A percentile compares a stretch with the other conserved stretches of the same genome.
Conservation (phyloP, 2,329 filamentous ascomycete genomes). For the Coniella vitis region DNA sequence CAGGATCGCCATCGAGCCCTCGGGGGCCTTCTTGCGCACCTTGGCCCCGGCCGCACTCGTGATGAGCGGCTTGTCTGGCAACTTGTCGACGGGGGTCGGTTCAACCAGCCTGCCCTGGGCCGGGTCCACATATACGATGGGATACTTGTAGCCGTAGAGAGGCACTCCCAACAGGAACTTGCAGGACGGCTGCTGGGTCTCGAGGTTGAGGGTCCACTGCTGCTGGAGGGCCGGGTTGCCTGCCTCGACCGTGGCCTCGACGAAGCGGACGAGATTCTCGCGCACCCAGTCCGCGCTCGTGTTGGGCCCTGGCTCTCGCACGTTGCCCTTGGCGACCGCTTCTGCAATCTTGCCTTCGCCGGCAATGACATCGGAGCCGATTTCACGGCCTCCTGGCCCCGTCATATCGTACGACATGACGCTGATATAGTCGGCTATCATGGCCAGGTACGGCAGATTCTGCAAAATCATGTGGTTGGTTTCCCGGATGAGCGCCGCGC, state of each 20-base stretch:
- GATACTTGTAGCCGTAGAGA: constrained; percentile 20
- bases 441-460: constrained; percentile 14
- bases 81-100: not conserved
- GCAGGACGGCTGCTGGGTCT: constrained; percentile 5
- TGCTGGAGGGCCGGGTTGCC: not conserved
- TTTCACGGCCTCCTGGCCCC: constrained; percentile 15
- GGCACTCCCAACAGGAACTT: constrained; percentile 19
- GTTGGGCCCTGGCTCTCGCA: constrained; percentile 17
- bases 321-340: constrained; percentile 6
- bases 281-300: constrained; percentile 16
- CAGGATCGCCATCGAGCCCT: not conserved
- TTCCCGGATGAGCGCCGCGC: constrained; percentile 1
- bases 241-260: constrained; percentile 8
- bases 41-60: constrained; percentile 1
- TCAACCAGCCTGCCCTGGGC: constrained; percentile 5
- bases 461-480: constrained; percentile 9
- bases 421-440: constrained; percentile 18
- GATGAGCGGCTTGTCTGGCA: not conserved
- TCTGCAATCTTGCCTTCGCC: constrained; percentile 2
- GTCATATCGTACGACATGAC: constrained; percentile 21
- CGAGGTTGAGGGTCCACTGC: constrained; percentile 4
- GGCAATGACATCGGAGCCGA: not conserved
- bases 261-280: constrained; percentile 12
- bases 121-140: constrained; percentile 12
- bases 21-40: not conserved